These are phyloP conservation scores for Chimonanthus praecox DNA, from an alignment of 164 flowering plant species.

Conservation along the genomic window DNA sequence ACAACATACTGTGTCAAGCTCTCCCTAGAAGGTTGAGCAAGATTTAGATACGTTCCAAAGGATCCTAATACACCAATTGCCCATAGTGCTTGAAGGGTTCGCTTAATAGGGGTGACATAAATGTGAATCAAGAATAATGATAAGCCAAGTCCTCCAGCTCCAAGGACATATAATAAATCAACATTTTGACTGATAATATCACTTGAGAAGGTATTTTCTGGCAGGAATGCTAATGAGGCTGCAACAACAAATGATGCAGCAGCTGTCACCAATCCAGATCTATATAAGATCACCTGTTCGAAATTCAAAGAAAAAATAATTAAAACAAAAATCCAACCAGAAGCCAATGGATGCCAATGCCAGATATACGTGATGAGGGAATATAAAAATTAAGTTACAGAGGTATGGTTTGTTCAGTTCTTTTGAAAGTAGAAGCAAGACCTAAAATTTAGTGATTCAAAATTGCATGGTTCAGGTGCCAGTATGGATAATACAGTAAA, in stretches of 20 bases:
- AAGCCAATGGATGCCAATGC: too few relatives aligned
- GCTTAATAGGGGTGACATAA: constrained; percentile 87
- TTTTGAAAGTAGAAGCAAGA: too few relatives aligned
- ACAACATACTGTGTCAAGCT: constrained; percentile 61
- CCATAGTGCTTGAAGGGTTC: constrained; percentile 92
- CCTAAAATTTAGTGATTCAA: too few relatives aligned
- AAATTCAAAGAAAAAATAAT: neutral
- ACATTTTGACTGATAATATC: constrained; percentile 34
- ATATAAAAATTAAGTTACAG: too few relatives aligned
- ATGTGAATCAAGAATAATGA: constrained; percentile 82
- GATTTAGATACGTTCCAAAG: constrained; percentile 35
- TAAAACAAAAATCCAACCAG: neutral
- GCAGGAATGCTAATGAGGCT: constrained; percentile 62
- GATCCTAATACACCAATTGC: constrained; percentile 74
- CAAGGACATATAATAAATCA: constrained; percentile 51
- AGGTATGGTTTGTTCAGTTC: too few relatives aligned
- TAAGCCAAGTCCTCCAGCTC: constrained; percentile 79
- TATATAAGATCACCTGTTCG: constrained; percentile 66
- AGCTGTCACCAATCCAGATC: constrained; percentile 82
- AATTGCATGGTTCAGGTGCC: too few relatives aligned
- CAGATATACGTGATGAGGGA: too few relatives aligned
- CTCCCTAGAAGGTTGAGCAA: constrained; percentile 63
- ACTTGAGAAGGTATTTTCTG: constrained; percentile 27
- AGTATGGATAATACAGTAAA: too few relatives aligned
- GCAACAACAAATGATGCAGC: constrained; percentile 71